Conservation (phyloP, 805 yeast species). For the baker's yeast (Saccharomyces cerevisiae) region DNA sequence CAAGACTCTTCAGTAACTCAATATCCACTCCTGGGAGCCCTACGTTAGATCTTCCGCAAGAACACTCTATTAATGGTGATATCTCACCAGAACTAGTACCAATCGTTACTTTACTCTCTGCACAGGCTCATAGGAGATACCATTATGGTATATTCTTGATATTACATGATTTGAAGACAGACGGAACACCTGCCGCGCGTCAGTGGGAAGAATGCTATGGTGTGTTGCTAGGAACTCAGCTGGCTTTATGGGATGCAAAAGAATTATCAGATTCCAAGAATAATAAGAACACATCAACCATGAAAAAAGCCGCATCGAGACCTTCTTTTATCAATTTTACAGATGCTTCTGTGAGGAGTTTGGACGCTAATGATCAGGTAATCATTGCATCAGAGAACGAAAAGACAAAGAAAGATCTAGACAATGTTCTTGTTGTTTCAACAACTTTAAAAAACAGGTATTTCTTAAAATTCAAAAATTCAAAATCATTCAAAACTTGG, state of each 20-base stretch:
- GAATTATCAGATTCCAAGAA: constrained; percentile 43
- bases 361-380: constrained; percentile 54
- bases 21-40: constrained; percentile 5
- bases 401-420: constrained; percentile 41
- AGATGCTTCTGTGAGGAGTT: constrained; percentile 80
- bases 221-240: constrained; percentile 78
- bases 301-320: constrained; percentile 51
- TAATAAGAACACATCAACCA: constrained; percentile 33
- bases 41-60: constrained; percentile 9
- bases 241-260: constrained; percentile 87
- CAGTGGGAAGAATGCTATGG: constrained; percentile 93
- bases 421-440: constrained; percentile 74
- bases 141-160: constrained; percentile 70
- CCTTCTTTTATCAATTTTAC: constrained; percentile 87
- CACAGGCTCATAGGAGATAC: constrained; percentile 69
- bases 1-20: constrained; percentile 14
- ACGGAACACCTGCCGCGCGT: constrained; percentile 78
- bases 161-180: constrained; percentile 64
- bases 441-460: constrained; percentile 88
- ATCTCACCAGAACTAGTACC: constrained; percentile 44
- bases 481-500: constrained; percentile 65
- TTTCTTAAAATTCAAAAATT: constrained; percentile 66
- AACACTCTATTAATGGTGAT: constrained; percentile 11
- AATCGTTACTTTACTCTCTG: constrained; percentile 62
- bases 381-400: constrained; percentile 40